A percentile compares a stretch with the other conserved stretches of the same genome.
Evolutionary conservation across 371 early-diverging fungal species (phyloP).

Genomic region (Mucor plumbeus): DNA sequence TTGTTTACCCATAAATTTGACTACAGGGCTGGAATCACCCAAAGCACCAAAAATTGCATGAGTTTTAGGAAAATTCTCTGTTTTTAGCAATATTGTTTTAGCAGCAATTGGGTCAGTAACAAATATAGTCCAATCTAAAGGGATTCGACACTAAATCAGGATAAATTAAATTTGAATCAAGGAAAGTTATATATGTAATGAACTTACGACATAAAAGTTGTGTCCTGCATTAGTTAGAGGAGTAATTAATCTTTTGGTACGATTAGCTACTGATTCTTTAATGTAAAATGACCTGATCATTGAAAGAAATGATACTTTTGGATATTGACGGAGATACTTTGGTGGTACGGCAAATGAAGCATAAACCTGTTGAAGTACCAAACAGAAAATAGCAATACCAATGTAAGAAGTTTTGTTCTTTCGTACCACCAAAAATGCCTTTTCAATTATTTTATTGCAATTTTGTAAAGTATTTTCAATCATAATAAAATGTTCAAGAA

Average conservation of each 20-base stretch:
- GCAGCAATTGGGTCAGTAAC: conserved; percentile 38
- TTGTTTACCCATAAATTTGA: conserved; percentile 33
- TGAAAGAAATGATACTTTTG: conserved; percentile 13
- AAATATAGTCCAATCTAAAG: conserved; percentile 33
- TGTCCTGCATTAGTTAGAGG: conserved; percentile 11
- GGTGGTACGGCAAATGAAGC: conserved; percentile 8
- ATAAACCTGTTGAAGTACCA: conserved; percentile 9
- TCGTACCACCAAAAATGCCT: conserved; percentile 2
- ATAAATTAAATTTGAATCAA: background rate
- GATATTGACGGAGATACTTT: conserved; percentile 13
- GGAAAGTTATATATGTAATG: background rate
- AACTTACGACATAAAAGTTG: conserved; percentile 17
- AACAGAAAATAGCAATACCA: conserved; percentile 8
- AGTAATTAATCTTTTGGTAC: conserved; percentile 8
- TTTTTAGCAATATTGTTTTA: conserved; percentile 30
- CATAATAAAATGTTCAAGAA: too few species aligned
- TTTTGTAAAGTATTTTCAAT: background rate
- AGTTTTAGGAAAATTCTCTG: conserved; percentile 27
- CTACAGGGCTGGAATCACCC: conserved; percentile 15
- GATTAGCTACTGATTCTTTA: conserved; percentile 4
- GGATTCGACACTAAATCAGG: conserved; percentile 1
- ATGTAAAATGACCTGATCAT: conserved; percentile 16
- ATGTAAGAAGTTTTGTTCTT: conserved; percentile 12
- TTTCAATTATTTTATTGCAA: background rate
- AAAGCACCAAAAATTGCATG: conserved; percentile 13